Evolutionary conservation across 805 yeast species (phyloP).

Genomic region (Kluyveromyces nonfermentans): DNA sequence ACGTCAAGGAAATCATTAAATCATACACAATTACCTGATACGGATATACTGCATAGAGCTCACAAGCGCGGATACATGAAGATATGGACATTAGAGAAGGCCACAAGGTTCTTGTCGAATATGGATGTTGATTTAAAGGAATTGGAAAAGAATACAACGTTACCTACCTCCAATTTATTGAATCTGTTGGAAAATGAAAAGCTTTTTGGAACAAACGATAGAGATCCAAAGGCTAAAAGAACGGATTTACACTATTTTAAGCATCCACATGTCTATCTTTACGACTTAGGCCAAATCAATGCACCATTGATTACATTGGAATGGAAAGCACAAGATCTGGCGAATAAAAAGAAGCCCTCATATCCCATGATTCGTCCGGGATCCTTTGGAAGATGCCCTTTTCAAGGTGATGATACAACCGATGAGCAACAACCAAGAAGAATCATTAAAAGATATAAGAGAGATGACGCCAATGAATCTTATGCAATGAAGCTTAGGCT

Average conservation of each 20-base stretch:
- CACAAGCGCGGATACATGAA: slow-evolving; percentile 47
- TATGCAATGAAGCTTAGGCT: slow-evolving; percentile 25
- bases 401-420: slow-evolving; percentile 46
- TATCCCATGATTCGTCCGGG: slow-evolving; percentile 27
- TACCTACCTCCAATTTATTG: slow-evolving; percentile 35
- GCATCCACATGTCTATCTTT: slow-evolving; percentile 64
- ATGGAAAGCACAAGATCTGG: slow-evolving; percentile 44
- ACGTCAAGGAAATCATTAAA: slow-evolving; percentile 47
- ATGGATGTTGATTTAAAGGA: slow-evolving; percentile 38
- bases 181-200: slow-evolving; percentile 76
- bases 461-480: slow-evolving; percentile 24
- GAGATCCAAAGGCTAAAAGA: slow-evolving; percentile 77
- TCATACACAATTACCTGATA: slow-evolving; percentile 33
- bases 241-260: slow-evolving; percentile 80
- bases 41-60: slow-evolving; percentile 63
- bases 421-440: slow-evolving; percentile 23
- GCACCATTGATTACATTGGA: slow-evolving; percentile 79
- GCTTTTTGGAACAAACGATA: slow-evolving; percentile 74
- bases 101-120: slow-evolving; percentile 64
- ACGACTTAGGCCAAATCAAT: slow-evolving; percentile 66
- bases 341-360: slow-evolving; percentile 29
- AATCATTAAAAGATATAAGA: slow-evolving; percentile 23
- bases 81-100: slow-evolving; percentile 84
- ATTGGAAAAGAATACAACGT: slow-evolving; percentile 16
- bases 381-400: slow-evolving; percentile 65